Evolutionary conservation across 768 basidiomycete species (phyloP).

Genomic region (Hypsizygus marmoreus): DNA sequence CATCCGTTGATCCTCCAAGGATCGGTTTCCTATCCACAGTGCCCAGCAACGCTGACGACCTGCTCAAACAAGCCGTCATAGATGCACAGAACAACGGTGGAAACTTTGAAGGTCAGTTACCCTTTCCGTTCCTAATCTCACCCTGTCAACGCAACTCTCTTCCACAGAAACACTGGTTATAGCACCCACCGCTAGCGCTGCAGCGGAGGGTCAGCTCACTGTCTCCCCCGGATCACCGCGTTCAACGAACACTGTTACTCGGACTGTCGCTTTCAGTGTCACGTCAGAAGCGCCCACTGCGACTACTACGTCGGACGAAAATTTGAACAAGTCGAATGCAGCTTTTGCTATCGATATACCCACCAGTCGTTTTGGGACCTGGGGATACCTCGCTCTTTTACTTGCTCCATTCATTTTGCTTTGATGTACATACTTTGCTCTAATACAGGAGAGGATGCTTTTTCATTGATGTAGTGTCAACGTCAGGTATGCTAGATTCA

Average conservation of each 20-base stretch:
- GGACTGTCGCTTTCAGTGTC: no score
- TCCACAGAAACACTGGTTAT: conserved; percentile 32
- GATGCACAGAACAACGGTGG: conserved; percentile 39
- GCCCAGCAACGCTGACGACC: conserved; percentile 47
- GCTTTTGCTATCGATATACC: neutral
- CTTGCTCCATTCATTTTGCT: neutral
- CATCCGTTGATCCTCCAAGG: conserved; percentile 66
- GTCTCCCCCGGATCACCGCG: conserved; percentile 7
- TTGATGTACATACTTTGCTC: neutral
- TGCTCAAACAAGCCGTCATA: conserved; percentile 37
- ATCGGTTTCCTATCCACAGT: conserved; percentile 69
- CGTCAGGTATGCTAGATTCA: no score
- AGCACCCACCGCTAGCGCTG: conserved; percentile 38
- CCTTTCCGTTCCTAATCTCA: neutral
- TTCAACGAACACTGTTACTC: conserved; percentile 1
- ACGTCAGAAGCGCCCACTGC: neutral
- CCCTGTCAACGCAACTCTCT: neutral
- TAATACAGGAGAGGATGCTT: no score
- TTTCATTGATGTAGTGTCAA: no score
- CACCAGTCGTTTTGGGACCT: neutral
- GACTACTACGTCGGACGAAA: neutral
- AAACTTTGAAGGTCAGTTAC: conserved; percentile 36
- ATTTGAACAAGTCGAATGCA: neutral
- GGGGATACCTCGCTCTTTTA: neutral
- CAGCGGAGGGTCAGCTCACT: conserved; percentile 19